These are phyloP conservation scores for Talaromyces sp. DNA, from an alignment of 2,329 filamentous ascomycete species.

Conservation along the genomic window DNA sequence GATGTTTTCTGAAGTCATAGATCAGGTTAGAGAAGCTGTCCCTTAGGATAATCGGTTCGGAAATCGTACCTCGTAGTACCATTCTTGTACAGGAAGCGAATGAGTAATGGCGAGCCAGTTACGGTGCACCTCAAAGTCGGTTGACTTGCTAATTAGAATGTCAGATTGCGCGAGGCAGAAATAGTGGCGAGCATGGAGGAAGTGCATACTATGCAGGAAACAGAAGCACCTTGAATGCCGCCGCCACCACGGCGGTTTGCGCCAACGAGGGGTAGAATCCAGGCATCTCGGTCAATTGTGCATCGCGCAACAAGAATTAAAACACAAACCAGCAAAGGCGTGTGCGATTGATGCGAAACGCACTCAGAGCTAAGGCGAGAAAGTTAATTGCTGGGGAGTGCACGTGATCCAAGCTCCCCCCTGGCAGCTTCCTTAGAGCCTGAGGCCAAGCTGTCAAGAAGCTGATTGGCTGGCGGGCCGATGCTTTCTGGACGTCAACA, in stretches of 20 bases:
- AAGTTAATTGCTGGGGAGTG: not conserved
- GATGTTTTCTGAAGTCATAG: conserved; percentile 65
- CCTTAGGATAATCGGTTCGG: not conserved
- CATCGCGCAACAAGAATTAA: conserved; percentile 19
- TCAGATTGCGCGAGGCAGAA: not conserved
- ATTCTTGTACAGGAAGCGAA: conserved; percentile 77
- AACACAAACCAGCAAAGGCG: not conserved
- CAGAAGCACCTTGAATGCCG: conserved; percentile 83
- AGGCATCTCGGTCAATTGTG: conserved; percentile 54
- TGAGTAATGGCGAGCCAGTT: conserved; percentile 98
- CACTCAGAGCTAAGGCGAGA: not conserved
- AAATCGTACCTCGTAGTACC: conserved; percentile 75
- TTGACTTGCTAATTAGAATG: conserved; percentile 69
- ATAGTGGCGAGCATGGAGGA: not conserved
- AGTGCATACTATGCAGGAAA: conserved; percentile 87
- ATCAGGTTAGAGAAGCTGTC: not conserved
- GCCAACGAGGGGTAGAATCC: conserved; percentile 79
- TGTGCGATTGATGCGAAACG: not conserved
- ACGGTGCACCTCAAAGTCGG: conserved; percentile 96
- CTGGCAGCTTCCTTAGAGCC: not conserved
- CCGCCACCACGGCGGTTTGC: conserved; percentile 80
- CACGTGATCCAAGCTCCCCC: not conserved
- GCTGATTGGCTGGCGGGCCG: conserved; percentile 10
- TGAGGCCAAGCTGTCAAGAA: conserved; percentile 22
- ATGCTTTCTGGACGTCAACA: conserved; percentile 4